Evolutionary conservation across 225 moss, liverwort and hornwort genomes (phyloP), one percentile per base, ranked within the genome.

Genomic region (Marchantia paleacea): DNA sequence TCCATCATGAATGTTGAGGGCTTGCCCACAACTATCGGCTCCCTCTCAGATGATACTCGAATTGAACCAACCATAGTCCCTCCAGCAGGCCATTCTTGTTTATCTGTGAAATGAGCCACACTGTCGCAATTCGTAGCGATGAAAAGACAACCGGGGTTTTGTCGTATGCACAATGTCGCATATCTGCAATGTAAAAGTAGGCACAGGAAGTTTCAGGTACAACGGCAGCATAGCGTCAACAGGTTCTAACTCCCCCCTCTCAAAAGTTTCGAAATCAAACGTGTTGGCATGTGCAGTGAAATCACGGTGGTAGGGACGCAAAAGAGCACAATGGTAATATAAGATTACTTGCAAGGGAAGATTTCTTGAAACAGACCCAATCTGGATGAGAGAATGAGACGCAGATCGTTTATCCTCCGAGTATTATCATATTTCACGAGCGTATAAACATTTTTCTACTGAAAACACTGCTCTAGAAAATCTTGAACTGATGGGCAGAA

Each of bases 101-200:
- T 77, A 52, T 83, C 92, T 22, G 92, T 91, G 58, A 93, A 61
- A 81, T 97, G 90, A 68, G 92, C 87, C 49, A 93, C 91, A 70
- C 92, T 92, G 70, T 95, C 97, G 69, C 90, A 91, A 75, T 97
- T 97, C 73, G 94, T 94, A 53, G 97, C 94, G 53, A 97, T 89
- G 77, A 94, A 97, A 78, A 94, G 79, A 86, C 97, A 97, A 31
- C 94, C 97, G 0, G 94, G 94, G 81, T 93, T 97, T 71, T 92
- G 87, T 63, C 90, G 91, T 55, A 97, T 88, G 81, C 97, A 97
- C 69, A 95, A 91, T 55, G 97, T 97, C 49, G 97, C 97, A 81
- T 97, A 95, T 81, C 97, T 97, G 86, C 31, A 10, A 54, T 29
- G 60, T n/a, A 6, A 0, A 55, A 65, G 28, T 53, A 53, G 29